These are phyloP conservation scores for Vicia villosa DNA, from an alignment of 306 rosid genomes.

Conservation along the genomic window DNA sequence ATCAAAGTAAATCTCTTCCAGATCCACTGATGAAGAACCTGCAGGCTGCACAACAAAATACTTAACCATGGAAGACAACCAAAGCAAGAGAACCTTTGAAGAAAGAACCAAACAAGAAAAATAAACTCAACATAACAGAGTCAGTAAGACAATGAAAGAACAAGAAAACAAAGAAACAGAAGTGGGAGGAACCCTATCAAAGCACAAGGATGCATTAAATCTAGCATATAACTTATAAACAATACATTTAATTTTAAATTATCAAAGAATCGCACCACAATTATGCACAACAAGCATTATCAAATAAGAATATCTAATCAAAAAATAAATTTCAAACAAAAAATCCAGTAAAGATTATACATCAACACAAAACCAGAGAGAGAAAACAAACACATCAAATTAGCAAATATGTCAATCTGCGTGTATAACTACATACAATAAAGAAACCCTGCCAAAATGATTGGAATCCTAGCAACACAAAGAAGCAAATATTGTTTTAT, in stretches of 20 bases:
- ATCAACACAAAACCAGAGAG: not conserved
- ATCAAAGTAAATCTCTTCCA: constrained; percentile 88
- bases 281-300: not conserved
- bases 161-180: constrained; percentile 28
- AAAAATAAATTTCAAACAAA: not conserved
- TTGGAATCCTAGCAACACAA: not conserved
- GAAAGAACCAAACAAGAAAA: constrained; percentile 1
- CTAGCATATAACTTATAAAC: not conserved
- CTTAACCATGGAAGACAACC: constrained; percentile 23
- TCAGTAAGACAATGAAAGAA: constrained; percentile 20
- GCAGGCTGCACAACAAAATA: constrained; percentile 58
- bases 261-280: constrained; percentile 17
- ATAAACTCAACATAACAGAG: constrained; percentile 4
- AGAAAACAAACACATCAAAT: not conserved
- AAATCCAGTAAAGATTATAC: not conserved
- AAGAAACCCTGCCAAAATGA: constrained; percentile 1
- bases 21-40: constrained; percentile 62
- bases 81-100: constrained; percentile 20
- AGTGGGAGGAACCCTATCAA: not conserved
- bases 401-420: not conserved
- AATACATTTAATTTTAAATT: constrained; percentile 2
- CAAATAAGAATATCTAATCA: constrained; percentile 7
- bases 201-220: constrained; percentile 15
- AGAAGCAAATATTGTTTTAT: constrained; percentile 1
- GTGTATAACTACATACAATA: not conserved